These are phyloP conservation scores for Eucalyptus fibrosa DNA, from an alignment of 345 rosid genomes.

Conservation along the genomic window DNA sequence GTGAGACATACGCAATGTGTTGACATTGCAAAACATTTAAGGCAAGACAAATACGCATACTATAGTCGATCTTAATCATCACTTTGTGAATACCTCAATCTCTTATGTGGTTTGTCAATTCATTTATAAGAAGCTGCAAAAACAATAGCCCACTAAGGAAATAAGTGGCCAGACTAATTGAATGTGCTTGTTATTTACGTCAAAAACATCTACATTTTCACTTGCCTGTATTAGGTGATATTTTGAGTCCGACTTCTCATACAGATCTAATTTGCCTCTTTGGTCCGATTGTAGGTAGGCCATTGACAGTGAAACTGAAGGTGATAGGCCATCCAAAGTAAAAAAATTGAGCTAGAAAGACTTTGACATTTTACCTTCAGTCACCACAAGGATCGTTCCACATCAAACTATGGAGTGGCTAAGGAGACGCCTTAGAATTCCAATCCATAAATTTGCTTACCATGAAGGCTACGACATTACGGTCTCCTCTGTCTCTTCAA, in stretches of 20 bases:
- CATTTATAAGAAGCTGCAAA: background rate
- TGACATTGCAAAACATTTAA: background rate
- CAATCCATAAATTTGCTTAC: background rate
- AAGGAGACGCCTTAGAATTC: background rate
- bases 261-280: background rate
- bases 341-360: background rate
- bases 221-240: too few relatives aligned
- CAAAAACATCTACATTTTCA: background rate
- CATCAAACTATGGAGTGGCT: background rate
- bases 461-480: background rate
- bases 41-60: background rate
- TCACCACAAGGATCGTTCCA: too few relatives aligned
- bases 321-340: background rate
- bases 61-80: background rate
- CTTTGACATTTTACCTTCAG: background rate
- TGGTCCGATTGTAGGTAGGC: background rate
- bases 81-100: background rate
- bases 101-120: background rate
- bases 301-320: background rate
- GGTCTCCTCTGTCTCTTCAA: background rate
- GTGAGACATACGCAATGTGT: background rate
- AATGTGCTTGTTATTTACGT: rapidly evolving
- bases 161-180: background rate
- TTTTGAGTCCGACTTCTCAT: background rate
- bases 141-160: background rate